Conservation (phyloP, 1,139 yeast genomes). For the Kodamaea anthophila region DNA sequence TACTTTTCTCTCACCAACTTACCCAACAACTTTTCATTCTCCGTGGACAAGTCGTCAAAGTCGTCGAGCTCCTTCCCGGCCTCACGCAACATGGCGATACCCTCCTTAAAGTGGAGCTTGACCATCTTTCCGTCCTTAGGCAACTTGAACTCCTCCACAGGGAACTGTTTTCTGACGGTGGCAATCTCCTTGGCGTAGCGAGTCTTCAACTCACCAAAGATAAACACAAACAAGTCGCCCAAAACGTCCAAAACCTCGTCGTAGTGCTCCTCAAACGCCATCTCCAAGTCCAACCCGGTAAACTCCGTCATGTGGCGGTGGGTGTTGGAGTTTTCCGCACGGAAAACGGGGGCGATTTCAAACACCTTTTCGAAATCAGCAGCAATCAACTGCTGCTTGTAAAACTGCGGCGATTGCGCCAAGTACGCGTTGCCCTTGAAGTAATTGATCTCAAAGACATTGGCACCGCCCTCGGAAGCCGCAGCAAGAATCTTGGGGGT, state of each 20-base stretch:
- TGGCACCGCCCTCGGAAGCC: conserved; percentile 96
- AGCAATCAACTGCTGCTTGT: conserved; percentile 96
- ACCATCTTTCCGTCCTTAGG: conserved; percentile 91
- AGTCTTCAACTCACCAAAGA: conserved; percentile 73
- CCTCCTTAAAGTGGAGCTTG: conserved; percentile 83
- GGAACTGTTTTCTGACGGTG: conserved; percentile 87
- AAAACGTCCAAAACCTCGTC: conserved; percentile 86
- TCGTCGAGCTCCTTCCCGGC: conserved; percentile 82
- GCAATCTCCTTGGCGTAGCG: conserved; percentile 84
- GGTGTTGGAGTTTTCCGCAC: conserved; percentile 98
- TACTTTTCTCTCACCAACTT: conserved; percentile 86
- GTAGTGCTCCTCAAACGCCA: conserved; percentile 97
- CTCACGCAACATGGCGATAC: conserved; percentile 74
- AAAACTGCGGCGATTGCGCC: conserved; percentile 97
- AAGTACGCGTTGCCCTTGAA: conserved; percentile 89
- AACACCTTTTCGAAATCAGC: conserved; percentile 95
- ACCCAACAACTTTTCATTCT: conserved; percentile 90
- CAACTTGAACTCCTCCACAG: conserved; percentile 93
- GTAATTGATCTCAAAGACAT: conserved; percentile 88
- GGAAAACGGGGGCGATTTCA: conserved; percentile 95
- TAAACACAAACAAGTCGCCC: conserved; percentile 81
- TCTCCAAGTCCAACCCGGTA: conserved; percentile 93
- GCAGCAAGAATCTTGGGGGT: conserved; percentile 94
- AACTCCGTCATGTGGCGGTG: conserved; percentile 99
- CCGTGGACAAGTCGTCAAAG: conserved; percentile 86